Conservation (phyloP, 768 basidiomycete genomes). For the Tricholoma furcatifolium region DNA sequence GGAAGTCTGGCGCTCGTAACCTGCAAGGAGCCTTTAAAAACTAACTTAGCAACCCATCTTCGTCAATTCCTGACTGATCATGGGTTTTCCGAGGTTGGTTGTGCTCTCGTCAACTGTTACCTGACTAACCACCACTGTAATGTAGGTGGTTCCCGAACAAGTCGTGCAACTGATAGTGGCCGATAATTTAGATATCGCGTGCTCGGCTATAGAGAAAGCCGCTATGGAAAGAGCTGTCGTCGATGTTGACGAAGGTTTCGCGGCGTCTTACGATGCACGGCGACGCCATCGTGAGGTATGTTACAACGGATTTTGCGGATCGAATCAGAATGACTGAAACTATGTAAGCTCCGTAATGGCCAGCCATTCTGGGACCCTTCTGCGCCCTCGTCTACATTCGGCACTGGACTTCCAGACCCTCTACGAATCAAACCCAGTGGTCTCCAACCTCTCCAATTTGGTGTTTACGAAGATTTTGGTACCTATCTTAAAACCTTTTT, state of each 20-base stretch:
- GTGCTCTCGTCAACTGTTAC: background rate
- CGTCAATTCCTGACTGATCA: slow-evolving; percentile 82
- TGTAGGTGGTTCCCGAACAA: slow-evolving; percentile 68
- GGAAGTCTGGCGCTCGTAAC: slow-evolving; percentile 96
- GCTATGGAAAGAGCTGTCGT: slow-evolving; percentile 94
- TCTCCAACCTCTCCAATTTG: slow-evolving; percentile 75
- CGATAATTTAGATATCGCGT: slow-evolving; percentile 93
- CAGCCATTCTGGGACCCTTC: slow-evolving; percentile 90
- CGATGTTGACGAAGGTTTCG: slow-evolving; percentile 91
- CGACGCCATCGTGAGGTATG: slow-evolving; percentile 83
- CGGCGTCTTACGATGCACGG: slow-evolving; percentile 76
- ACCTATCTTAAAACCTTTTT: slow-evolving; percentile 8
- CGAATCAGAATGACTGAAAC: background rate
- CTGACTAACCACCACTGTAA: background rate
- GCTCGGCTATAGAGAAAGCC: slow-evolving; percentile 92
- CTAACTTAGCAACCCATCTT: slow-evolving; percentile 86
- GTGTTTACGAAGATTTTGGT: slow-evolving; percentile 97
- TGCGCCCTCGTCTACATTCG: slow-evolving; percentile 68
- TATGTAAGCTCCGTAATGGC: slow-evolving; percentile 52
- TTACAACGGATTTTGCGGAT: slow-evolving; percentile 8
- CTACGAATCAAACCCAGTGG: slow-evolving; percentile 83
- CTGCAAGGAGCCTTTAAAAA: slow-evolving; percentile 95
- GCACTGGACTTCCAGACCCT: slow-evolving; percentile 78
- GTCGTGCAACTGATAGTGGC: slow-evolving; percentile 77
- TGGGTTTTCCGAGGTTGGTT: slow-evolving; percentile 80